Base-by-base conservation (phyloP, 2,329 filamentous ascomycete species). In the Arthrobotrys musiformis region DNA sequence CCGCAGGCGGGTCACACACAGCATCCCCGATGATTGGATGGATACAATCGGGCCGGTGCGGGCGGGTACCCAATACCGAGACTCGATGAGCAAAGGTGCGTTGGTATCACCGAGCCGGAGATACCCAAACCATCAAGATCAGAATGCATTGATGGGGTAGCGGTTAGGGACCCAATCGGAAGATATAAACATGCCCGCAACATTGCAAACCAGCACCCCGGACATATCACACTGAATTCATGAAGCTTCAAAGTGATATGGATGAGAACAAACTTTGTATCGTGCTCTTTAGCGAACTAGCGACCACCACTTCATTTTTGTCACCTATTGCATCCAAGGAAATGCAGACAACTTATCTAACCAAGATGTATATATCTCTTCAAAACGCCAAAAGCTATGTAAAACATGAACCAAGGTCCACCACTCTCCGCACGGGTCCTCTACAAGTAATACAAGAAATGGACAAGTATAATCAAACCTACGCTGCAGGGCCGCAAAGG, bases 331-430 rank as follows among this genome's bases (percentile, higher is more conserved):
- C 46, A 42, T 56, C n/a, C 1, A 58, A 30, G 11, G 4, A 5
- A 9, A 26, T 17, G 2, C n/a, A 26, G 28, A 37, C 35, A 40
- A 17, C 40, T 26, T 15, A 26, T 30, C n/a, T 19, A 28, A 37
- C 26, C 42, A 67, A 52, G 48, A 54, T 42, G n/a, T n/a, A 35
- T 35, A 40, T 40, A 24, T 22, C n/a, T 60, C 42, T 61, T 67
- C 42, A 61, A 46, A 72, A 72, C 68, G 68, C 68, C 68, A 72
- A 72, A 70, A 64, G 68, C 68, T 64, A 58, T 72, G 68, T 64
- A 24, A 46, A n/a, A 42, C 58, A 37, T 35, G 11, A 61, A 72
- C 22, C 56, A 58, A 44, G 9, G 30, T 17, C 33, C 1, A 48
- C 4, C 44, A 11, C 9, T n/a, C 61, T 19, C 40, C 19, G 44